Evolutionary conservation across 78 protist species (phyloP).

Genomic region (Planoprotostelium fungivorum): DNA sequence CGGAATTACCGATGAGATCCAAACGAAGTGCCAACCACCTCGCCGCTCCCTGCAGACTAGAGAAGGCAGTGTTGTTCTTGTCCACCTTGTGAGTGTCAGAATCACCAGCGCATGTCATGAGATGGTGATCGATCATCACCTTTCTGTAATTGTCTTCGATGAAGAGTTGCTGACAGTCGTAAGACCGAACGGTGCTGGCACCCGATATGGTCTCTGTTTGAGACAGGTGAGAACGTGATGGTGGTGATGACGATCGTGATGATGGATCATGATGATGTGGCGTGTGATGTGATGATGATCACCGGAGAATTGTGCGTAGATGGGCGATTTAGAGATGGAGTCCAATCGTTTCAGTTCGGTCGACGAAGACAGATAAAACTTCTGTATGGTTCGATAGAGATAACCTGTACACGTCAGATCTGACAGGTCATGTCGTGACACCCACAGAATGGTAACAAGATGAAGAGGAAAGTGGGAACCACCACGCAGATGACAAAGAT

Average conservation of each 20-base stretch:
- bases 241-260: too few relatives aligned
- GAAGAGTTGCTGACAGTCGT: not conserved
- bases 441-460: not conserved
- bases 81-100: too few relatives aligned
- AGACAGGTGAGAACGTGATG: too few relatives aligned
- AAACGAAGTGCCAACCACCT: slow-evolving; percentile 82
- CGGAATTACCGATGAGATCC: slow-evolving; percentile 47
- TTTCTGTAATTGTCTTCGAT: not conserved
- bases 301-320: slow-evolving; percentile 81
- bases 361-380: slow-evolving; percentile 54
- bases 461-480: slow-evolving; percentile 10
- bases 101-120: too few relatives aligned
- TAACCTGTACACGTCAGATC: not conserved
- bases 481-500: slow-evolving; percentile 7
- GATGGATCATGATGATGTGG: too few relatives aligned
- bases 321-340: slow-evolving; percentile 80
- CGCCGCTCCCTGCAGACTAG: slow-evolving; percentile 11
- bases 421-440: not conserved
- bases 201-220: slow-evolving; percentile 87
- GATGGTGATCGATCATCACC: not conserved
- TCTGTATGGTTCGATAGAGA: slow-evolving; percentile 67
- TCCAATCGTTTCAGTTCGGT: slow-evolving; percentile 87
- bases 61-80: not conserved
- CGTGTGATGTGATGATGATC: too few relatives aligned
- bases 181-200: slow-evolving; percentile 88